Base-by-base conservation (phyloP, 495 filamentous ascomycete species). In the Xylaria nigripes region DNA sequence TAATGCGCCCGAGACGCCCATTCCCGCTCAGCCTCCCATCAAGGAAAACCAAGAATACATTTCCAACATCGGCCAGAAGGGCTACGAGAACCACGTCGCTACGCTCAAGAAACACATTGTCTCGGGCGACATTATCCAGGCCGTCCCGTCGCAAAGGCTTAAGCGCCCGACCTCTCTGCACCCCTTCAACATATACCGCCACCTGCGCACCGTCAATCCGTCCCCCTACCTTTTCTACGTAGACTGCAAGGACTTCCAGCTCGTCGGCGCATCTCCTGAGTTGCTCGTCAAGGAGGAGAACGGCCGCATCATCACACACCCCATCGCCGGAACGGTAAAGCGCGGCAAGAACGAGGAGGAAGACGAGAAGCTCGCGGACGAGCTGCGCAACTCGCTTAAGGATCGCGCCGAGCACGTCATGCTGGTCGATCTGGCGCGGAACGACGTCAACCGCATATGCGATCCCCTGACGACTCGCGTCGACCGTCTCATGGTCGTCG, bases 381-480 rank as follows among this genome's bases (percentile, higher is more conserved):
- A 89, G 65, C 82, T 98, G 43, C 79, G 82, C 27, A 76, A 76
- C 52, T 90, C 86, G 50, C 76, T 95, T 18, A 98, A 98, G 67
- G 93, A 98, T 72, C 82, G 93, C 51, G 93, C 93, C 42, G 93
- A 97, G 71, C 93, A 96, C 72, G 93, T 98, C 62, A 98, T 98
- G 93, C 77, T 98, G 40, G 93, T 98, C n/a, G 93, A 98, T 66
- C 76, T 98, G 18, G 93, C 93, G 6, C 82, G 93, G 46, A 98
- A 98, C 73, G 93, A 98, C 66, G 80, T 98, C 51, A 98, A 96
- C 70, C 85, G 93, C 10, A 87, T 98, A 13, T 96, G 91, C 72
- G 91, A 96, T 69, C 93, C 93, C 2, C 74, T 81, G 12, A 87
- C 89, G 12, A 95, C 90, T 8, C 81, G 84, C 43, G 92, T 96